These are phyloP conservation scores for Didymosphaeria variabile DNA, from an alignment of 2,329 filamentous ascomycete species.

Conservation along the genomic window DNA sequence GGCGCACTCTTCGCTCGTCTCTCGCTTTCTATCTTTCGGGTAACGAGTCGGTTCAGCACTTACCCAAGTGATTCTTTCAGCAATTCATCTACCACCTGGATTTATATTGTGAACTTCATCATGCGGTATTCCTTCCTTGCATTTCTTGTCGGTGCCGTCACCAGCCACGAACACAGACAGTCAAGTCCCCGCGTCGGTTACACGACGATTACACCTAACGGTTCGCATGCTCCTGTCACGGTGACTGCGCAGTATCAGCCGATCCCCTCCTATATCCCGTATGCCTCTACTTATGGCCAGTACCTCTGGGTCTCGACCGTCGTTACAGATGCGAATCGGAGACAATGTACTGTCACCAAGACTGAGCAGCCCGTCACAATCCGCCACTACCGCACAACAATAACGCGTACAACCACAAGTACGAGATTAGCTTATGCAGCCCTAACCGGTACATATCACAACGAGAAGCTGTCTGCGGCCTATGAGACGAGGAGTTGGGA, in stretches of 20 bases:
- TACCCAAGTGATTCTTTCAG: too few relatives aligned
- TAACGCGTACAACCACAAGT: constrained; percentile 22
- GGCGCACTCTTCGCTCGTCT: too few relatives aligned
- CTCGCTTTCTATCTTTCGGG: too few relatives aligned
- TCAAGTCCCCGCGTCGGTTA: constrained; percentile 31
- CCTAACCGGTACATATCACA: constrained; percentile 30
- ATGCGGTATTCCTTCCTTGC: constrained; percentile 30
- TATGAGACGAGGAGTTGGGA: constrained; percentile 33
- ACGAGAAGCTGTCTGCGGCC: constrained; percentile 23
- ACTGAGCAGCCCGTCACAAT: constrained; percentile 37
- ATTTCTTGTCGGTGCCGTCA: constrained; percentile 37
- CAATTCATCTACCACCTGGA: too few relatives aligned
- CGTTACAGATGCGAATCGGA: constrained; percentile 37
- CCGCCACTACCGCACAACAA: constrained; percentile 40
- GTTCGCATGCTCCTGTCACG: constrained; percentile 37
- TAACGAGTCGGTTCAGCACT: too few relatives aligned
- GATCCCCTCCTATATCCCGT: constrained; percentile 37
- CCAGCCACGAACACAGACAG: constrained; percentile 26
- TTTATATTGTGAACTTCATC: neutral
- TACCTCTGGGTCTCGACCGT: constrained; percentile 39
- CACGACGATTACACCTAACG: constrained; percentile 40
- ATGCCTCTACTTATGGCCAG: constrained; percentile 23
- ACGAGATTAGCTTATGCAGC: constrained; percentile 15
- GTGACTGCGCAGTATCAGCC: constrained; percentile 45
- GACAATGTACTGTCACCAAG: constrained; percentile 37